Percentiles rank a stretch among this genome's conserved stretches.
Evolutionary conservation across 345 rosid species (phyloP).

Genomic region (Ceriops decandra): DNA sequence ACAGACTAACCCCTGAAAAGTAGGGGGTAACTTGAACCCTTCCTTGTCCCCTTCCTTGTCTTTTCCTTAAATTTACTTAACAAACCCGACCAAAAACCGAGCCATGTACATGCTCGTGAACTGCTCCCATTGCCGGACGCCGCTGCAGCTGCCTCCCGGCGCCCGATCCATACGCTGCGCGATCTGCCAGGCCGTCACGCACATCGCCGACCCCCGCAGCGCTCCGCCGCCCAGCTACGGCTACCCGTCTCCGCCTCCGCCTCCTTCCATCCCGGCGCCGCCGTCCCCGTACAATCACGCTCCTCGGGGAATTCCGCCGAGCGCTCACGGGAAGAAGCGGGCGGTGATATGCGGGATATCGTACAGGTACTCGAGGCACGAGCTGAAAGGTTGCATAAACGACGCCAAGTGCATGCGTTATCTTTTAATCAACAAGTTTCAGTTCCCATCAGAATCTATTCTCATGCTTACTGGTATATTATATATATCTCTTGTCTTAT

Average conservation of each 20-base stretch:
- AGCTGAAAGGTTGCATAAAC: slow-evolving; percentile 87
- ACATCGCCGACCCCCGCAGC: slow-evolving; percentile 64
- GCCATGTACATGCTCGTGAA: slow-evolving; percentile 51
- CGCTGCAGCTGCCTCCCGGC: slow-evolving; percentile 73
- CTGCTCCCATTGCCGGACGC: slow-evolving; percentile 74
- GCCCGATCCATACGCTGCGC: slow-evolving; percentile 80
- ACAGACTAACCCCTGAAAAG: too few species aligned
- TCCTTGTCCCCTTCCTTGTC: too few species aligned
- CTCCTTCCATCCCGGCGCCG: slow-evolving; percentile 17
- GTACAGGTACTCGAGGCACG: slow-evolving; percentile 65
- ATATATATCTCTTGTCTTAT: neutral
- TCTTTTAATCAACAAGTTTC: slow-evolving; percentile 71
- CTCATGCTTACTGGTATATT: slow-evolving; percentile 78
- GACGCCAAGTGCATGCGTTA: slow-evolving; percentile 89
- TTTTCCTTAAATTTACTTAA: neutral
- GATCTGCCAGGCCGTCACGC: slow-evolving; percentile 65
- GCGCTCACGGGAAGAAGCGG: slow-evolving; percentile 62
- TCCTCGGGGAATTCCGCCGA: slow-evolving; percentile 52
- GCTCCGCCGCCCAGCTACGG: slow-evolving; percentile 36
- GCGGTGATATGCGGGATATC: slow-evolving; percentile 91
- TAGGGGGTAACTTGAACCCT: neutral
- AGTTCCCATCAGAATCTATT: slow-evolving; percentile 62
- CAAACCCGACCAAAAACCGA: neutral
- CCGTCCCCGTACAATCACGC: slow-evolving; percentile 51
- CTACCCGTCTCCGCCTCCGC: slow-evolving; percentile 10